Percentiles rank a stretch among this genome's conserved stretches.
Conservation (phyloP, 495 filamentous ascomycete genomes). For the Neurospora sp. region DNA sequence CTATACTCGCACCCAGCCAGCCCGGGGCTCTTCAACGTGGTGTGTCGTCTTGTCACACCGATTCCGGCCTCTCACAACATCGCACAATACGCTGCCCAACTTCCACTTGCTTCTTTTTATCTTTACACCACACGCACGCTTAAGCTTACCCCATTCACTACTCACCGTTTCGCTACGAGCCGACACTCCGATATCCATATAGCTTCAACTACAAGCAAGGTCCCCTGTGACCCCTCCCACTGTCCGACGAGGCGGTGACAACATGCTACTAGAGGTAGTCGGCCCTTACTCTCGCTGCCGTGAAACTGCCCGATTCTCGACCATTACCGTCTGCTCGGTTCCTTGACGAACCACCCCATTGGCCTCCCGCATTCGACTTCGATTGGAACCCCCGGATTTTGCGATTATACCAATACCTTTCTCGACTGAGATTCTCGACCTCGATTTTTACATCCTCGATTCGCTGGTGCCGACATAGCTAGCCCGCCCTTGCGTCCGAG, state of each 20-base stretch:
- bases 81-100: neutral
- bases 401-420: neutral
- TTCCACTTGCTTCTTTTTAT: neutral
- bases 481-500: neutral
- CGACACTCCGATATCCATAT: neutral
- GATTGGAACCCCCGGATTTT: neutral
- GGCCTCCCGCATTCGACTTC: neutral
- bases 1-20: neutral
- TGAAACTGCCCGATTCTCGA: conserved; percentile 7
- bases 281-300: conserved; percentile 5
- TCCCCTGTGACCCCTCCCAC: conserved; percentile 1
- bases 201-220: neutral
- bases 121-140: neutral
- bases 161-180: neutral
- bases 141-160: neutral
- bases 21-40: neutral
- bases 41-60: neutral
- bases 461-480: neutral
- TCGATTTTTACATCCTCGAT: neutral
- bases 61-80: neutral
- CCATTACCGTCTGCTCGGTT: neutral
- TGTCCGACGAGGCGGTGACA: conserved; percentile 16
- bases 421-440: neutral
- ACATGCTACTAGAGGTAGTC: conserved; percentile 20
- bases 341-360: neutral